A percentile compares a stretch with the other conserved stretches of the same genome.
Evolutionary conservation across 2,329 filamentous ascomycete genomes (phyloP).

Genomic region (Hortaea sp.): DNA sequence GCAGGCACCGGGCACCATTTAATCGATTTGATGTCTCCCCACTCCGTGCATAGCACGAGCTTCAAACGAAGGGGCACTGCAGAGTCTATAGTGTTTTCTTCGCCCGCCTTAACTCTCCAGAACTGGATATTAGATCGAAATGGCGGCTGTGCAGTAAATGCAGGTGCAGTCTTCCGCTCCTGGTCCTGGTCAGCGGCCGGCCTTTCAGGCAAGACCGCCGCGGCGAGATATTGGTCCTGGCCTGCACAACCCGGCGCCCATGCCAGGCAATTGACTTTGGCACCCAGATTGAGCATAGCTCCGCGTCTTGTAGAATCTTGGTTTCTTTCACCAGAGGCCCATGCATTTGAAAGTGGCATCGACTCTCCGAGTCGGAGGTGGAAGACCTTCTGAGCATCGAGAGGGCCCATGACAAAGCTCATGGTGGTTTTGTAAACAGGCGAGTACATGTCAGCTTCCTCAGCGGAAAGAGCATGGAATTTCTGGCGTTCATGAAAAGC

Average conservation of each 20-base stretch:
- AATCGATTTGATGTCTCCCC: conserved; percentile 45
- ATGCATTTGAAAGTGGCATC: conserved; percentile 37
- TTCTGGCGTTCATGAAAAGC: conserved; percentile 34
- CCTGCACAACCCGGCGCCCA: conserved; percentile 35
- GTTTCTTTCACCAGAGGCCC: neutral
- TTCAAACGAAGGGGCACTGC: conserved; percentile 35
- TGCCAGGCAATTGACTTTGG: conserved; percentile 40
- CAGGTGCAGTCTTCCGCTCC: conserved; percentile 30
- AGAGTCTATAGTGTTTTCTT: conserved; percentile 34
- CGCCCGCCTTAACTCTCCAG: conserved; percentile 43
- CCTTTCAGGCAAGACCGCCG: conserved; percentile 21
- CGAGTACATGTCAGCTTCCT: conserved; percentile 35
- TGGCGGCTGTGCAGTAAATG: conserved; percentile 41
- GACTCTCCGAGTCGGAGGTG: conserved; percentile 32
- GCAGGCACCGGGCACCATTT: conserved; percentile 45
- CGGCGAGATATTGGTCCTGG: conserved; percentile 46
- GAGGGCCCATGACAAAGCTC: conserved; percentile 42
- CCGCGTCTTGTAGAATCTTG: conserved; percentile 19
- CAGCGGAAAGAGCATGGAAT: conserved; percentile 23
- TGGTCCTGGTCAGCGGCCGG: conserved; percentile 25
- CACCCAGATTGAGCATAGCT: conserved; percentile 49
- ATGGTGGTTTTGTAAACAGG: conserved; percentile 12
- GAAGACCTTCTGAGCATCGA: conserved; percentile 34
- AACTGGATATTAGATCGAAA: conserved; percentile 47
- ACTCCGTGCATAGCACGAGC: conserved; percentile 45